Conservation (phyloP, 1,139 yeast genomes). For the Kluyveromyces sp. region DNA sequence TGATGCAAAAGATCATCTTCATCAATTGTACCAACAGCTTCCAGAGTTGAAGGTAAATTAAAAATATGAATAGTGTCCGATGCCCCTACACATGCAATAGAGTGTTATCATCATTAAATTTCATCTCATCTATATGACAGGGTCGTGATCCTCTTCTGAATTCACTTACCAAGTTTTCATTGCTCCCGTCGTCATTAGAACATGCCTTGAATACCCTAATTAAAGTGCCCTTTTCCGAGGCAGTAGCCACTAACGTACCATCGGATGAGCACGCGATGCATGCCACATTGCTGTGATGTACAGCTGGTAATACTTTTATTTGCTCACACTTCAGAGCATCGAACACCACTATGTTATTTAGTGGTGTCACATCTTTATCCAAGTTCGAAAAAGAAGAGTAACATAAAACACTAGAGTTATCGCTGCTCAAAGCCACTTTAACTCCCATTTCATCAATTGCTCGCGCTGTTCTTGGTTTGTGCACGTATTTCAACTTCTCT, state of each 20-base stretch:
- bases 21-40: background rate
- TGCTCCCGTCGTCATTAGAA: slow-evolving; percentile 20
- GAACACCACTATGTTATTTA: slow-evolving; percentile 36
- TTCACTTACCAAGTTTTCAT: slow-evolving; percentile 28
- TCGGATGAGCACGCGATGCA: slow-evolving; percentile 36
- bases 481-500: slow-evolving; percentile 12
- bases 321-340: slow-evolving; percentile 54
- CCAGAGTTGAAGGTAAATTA: slow-evolving; percentile 26
- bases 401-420: slow-evolving; percentile 26
- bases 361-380: slow-evolving; percentile 13
- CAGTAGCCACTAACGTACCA: slow-evolving; percentile 54
- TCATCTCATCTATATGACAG: slow-evolving; percentile 47
- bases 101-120: slow-evolving; percentile 43
- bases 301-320: slow-evolving; percentile 41
- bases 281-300: slow-evolving; percentile 24
- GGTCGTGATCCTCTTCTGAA: slow-evolving; percentile 65
- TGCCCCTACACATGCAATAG: slow-evolving; percentile 59
- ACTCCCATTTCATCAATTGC: slow-evolving; percentile 9
- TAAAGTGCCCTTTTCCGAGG: slow-evolving; percentile 67
- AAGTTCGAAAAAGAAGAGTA: slow-evolving; percentile 22
- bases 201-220: slow-evolving; percentile 42
- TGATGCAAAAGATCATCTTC: background rate
- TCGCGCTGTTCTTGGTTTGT: slow-evolving; percentile 3
- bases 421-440: slow-evolving; percentile 23
- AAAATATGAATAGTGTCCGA: slow-evolving; percentile 67